Conservation (phyloP, 139 green algal species). For the Chlorella vulgaris region DNA sequence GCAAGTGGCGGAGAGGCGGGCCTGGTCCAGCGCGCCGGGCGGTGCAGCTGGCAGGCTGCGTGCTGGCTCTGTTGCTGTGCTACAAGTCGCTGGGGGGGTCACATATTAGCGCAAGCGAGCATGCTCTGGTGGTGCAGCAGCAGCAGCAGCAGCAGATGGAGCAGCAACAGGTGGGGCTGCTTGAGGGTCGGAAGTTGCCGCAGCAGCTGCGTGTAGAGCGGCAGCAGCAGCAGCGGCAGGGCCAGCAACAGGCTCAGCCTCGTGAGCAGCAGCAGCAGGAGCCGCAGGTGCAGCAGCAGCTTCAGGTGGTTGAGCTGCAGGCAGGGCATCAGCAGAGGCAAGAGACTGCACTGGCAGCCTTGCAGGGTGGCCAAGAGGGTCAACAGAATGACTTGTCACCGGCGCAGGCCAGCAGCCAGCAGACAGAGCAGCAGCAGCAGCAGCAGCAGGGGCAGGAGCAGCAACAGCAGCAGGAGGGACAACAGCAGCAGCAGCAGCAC, state of each 20-base stretch:
- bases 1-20: constrained; percentile 1
- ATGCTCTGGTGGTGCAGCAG: not conserved
- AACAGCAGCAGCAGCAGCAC: not conserved
- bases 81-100: not conserved
- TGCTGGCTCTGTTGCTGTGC: not conserved
- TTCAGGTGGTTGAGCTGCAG: too few species aligned
- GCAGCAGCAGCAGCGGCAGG: not conserved
- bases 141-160: not conserved
- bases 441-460: not conserved
- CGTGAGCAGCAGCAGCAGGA: not conserved
- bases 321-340: not conserved
- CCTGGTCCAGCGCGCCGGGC: not conserved
- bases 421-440: not conserved
- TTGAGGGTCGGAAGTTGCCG: not conserved
- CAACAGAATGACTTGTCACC: too few species aligned
- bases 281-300: too few species aligned
- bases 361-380: too few species aligned
- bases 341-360: not conserved
- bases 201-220: not conserved
- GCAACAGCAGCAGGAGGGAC: not conserved
- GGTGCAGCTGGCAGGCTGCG: not conserved
- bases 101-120: too few species aligned
- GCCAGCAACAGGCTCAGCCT: not conserved
- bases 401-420: too few species aligned
- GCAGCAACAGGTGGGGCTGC: not conserved